Evolutionary conservation across 495 filamentous ascomycete genomes (phyloP).

Genomic region (Glutinoglossum americanum): DNA sequence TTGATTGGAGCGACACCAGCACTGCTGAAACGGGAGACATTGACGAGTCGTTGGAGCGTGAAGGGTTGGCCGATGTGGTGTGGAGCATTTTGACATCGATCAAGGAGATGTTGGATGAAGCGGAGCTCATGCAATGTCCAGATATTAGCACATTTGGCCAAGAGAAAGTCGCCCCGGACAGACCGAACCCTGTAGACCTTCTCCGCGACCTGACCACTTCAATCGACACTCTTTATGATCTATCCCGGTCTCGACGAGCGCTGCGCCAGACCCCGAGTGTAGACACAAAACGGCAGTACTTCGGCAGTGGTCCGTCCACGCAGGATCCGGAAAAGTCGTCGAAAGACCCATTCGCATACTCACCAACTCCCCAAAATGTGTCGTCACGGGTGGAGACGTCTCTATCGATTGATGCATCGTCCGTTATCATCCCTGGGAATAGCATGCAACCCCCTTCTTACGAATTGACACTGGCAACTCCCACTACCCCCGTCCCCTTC

Average conservation of each 20-base stretch:
- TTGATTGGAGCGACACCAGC: slow-evolving; percentile 69
- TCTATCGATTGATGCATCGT: neutral
- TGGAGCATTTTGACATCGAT: slow-evolving; percentile 77
- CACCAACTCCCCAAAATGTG: neutral
- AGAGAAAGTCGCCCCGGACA: slow-evolving; percentile 29
- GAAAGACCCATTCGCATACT: neutral
- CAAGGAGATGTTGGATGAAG: slow-evolving; percentile 67
- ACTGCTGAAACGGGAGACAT: slow-evolving; percentile 48
- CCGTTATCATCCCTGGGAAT: slow-evolving; percentile 13
- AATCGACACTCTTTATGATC: slow-evolving; percentile 76
- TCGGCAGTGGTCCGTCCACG: neutral
- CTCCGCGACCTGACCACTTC: slow-evolving; percentile 59
- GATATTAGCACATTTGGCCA: slow-evolving; percentile 24
- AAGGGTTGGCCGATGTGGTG: slow-evolving; percentile 70
- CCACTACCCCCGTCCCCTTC: slow-evolving; percentile 10
- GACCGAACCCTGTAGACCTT: slow-evolving; percentile 41
- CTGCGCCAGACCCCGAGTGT: neutral
- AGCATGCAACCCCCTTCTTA: slow-evolving; percentile 13
- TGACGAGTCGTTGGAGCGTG: slow-evolving; percentile 63
- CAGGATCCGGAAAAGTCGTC: neutral
- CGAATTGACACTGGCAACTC: slow-evolving; percentile 6
- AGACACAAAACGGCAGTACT: neutral
- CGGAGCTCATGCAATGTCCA: slow-evolving; percentile 51
- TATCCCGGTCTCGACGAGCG: slow-evolving; percentile 46
- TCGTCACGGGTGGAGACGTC: neutral